Evolutionary conservation across 192 early-diverging fungal species (phyloP), one percentile per base, ranked within the genome.

Genomic region (Gonapodya prolifera): DNA sequence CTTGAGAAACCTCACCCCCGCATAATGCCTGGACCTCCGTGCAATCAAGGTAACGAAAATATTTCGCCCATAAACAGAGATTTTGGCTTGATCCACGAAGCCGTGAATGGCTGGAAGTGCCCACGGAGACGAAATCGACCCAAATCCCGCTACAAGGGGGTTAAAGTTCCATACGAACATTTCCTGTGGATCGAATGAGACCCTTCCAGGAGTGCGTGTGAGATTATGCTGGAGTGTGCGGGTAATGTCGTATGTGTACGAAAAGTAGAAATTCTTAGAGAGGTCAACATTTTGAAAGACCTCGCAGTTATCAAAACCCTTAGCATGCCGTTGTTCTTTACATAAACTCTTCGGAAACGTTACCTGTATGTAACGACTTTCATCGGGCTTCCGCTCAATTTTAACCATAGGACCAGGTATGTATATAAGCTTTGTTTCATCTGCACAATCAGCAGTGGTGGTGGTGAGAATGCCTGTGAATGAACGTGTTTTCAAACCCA

Each of bases 81-180:
- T 90, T 81, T 92, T 92, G 2, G 95, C 92, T 85, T 99, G 97
- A 79, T 97, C 95, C n/a, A 98, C 94, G 80, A 97, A 99, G 1
- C 97, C 97, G 81, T 98, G 91, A 77, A 98, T 94, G 75, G 94
- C 83, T 0, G 91, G 92, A 31, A 96, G 78, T 8, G 89, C 87
- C 93, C 93, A 96, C 2, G 78, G 69, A 17, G 75, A 77, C 35
- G 75, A 28, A 29, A 94, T 75, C 73, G 86, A 83, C 45, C 86
- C 84, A 79, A 94, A 93, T 0, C 87, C 92, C 30, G 83, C 82
- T 71, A 86, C 81, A 28, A 94, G 79, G 23, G 94, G 82, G 78
- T 91, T 89, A 80, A 91, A 85, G 83, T 98, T 99, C 96, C 96
- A 99, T 17, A 97, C 91, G 87, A 99, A 98, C 93, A 97, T 96